These are phyloP conservation scores for Fusarium secorum DNA, from an alignment of 2,329 filamentous ascomycete species.

Conservation along the genomic window DNA sequence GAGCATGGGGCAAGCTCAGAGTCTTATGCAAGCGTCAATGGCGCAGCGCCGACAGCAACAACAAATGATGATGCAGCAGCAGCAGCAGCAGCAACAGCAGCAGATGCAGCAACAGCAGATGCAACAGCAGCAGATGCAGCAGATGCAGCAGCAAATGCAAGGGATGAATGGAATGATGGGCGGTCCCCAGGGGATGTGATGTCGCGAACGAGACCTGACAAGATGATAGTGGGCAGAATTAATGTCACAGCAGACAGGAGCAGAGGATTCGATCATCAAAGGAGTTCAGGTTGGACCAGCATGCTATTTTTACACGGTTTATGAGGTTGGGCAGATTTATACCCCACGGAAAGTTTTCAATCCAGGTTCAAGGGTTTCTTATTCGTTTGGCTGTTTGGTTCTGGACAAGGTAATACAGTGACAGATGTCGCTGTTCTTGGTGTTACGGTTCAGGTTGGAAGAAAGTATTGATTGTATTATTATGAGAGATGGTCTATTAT, in stretches of 20 bases:
- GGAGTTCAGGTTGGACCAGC: constrained; percentile 34
- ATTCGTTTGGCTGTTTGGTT: background rate
- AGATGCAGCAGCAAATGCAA: constrained; percentile 40
- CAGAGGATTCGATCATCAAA: background rate
- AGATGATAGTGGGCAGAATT: constrained; percentile 5
- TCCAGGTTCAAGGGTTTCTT: constrained; percentile 31
- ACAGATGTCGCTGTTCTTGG: constrained; percentile 19
- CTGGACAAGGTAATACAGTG: constrained; percentile 24
- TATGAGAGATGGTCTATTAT: background rate
- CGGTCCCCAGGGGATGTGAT: constrained; percentile 57
- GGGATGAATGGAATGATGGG: constrained; percentile 59
- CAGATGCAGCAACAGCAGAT: constrained; percentile 37
- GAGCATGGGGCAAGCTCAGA: constrained; percentile 52
- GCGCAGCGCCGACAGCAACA: constrained; percentile 47
- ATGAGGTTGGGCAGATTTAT: constrained; percentile 43
- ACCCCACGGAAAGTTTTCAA: constrained; percentile 44
- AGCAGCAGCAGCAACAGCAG: constrained; percentile 42
- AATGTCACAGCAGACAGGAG: constrained; percentile 14
- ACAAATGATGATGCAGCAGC: constrained; percentile 44
- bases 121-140: constrained; percentile 40
- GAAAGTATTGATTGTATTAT: constrained; percentile 9
- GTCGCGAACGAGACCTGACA: background rate
- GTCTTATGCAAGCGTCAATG: constrained; percentile 45
- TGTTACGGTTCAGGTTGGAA: constrained; percentile 25
- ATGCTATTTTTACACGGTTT: constrained; percentile 21